Base-by-base conservation (phyloP, 2,329 filamentous ascomycete genomes). In the Dichotomopilus funicola region DNA sequence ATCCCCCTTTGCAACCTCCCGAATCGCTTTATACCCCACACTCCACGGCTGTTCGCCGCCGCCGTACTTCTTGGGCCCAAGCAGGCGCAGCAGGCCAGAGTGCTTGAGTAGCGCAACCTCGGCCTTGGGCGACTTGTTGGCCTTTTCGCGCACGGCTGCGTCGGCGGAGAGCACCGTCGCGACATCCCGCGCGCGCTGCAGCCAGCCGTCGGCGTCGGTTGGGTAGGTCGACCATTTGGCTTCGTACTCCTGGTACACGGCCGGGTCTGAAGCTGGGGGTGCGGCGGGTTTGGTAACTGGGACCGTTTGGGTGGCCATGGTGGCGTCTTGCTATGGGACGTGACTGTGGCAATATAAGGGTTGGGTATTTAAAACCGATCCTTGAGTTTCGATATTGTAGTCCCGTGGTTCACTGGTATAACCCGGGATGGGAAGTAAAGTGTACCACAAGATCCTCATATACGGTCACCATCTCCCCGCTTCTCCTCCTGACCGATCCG, bases 1-100 rank as follows among this genome's bases (percentile, higher is more conserved):
- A 66, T 87, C 83, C 0, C 74, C 78, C 62, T 83, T 83, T 1
- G 84, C 81, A 5, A 87, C 79, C 56, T 85, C 81, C 0, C 83
- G 74, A 34, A 86, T 83, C 0, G 71, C 72, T 62, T 79, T 78
- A 62, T 83, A 86, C 0, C 72, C 83, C 1, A 82, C 73, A 31
- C 66, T 72, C 72, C 72, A 74, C 0, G 73, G 69, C 61, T 75
- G 71, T 8, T 65, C 72, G 13, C 73, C 73, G n/a, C 73, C 73
- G 12, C 73, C 73, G 38, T 73, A 74, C 55, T 72, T 70, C 13
- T 67, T 63, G 6, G 66, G 67, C 0, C 73, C 73, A 0, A 75
- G 65, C 1, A 73, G 50, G 60, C 73, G 74, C 3, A 73, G 60
- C 4, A 76, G 57, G 0, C 72, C 71, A 0, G 73, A 69, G 51